A percentile compares a stretch with the other conserved stretches of the same genome.
Evolutionary conservation across 2,329 filamentous ascomycete genomes (phyloP).

Genomic region (Aspergillus quadrilineatus): DNA sequence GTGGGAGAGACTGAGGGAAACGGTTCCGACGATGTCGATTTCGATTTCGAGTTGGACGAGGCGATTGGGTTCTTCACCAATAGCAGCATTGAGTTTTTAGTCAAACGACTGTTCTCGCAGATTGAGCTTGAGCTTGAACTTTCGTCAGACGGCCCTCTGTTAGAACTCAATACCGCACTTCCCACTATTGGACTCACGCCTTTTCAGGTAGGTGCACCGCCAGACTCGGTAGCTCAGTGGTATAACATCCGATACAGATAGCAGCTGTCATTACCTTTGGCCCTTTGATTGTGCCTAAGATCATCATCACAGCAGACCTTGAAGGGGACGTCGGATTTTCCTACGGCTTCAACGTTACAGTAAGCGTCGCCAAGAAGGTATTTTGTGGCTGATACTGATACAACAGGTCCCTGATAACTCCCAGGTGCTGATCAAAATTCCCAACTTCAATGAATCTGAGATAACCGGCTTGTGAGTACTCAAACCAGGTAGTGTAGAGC

Average conservation of each 20-base stretch:
- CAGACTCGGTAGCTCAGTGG: not conserved
- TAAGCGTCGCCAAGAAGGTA: not conserved
- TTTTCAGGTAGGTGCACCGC: not conserved
- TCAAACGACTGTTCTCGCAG: slow-evolving; percentile 3
- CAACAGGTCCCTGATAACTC: not conserved
- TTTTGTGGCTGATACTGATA: not conserved
- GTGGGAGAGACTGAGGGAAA: not conserved
- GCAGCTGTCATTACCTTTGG: slow-evolving; percentile 2
- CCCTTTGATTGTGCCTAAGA: not conserved
- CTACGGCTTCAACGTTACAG: slow-evolving; percentile 3
- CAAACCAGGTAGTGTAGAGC: not conserved
- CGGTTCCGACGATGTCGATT: no score
- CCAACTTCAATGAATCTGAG: not conserved
- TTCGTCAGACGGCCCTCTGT: not conserved
- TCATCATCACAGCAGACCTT: not conserved
- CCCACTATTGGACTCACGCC: not conserved
- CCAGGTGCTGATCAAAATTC: not conserved
- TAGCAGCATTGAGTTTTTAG: not conserved
- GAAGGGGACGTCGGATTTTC: slow-evolving; percentile 4
- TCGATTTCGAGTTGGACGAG: not conserved
- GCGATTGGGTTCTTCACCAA: not conserved
- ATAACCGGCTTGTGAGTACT: slow-evolving; percentile 4
- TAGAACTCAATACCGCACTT: slow-evolving; percentile 1
- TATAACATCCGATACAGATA: not conserved
- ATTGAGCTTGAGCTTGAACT: slow-evolving; percentile 5